Conservation (phyloP, 768 basidiomycete genomes). For the Amanita jacksonii region DNA sequence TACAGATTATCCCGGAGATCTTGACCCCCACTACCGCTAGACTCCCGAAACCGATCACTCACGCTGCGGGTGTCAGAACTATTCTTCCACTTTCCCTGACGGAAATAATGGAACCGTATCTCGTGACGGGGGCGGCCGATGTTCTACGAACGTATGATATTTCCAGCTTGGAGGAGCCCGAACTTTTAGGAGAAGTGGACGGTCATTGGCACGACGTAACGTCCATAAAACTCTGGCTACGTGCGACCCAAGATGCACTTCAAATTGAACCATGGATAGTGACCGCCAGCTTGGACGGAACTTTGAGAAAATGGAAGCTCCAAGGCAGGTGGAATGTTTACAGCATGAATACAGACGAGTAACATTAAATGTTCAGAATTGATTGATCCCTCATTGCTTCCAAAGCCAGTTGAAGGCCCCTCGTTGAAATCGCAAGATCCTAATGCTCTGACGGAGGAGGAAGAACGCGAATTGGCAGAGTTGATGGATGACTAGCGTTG, state of each 20-base stretch:
- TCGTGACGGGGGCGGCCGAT: constrained; percentile 81
- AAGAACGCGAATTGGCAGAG: constrained; percentile 83
- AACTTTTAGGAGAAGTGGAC: constrained; percentile 64
- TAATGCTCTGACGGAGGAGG: constrained; percentile 66
- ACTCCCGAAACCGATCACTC: constrained; percentile 42
- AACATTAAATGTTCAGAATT: constrained; percentile 24
- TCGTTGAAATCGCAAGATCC: constrained; percentile 19
- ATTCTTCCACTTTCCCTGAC: constrained; percentile 62
- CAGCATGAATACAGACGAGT: background rate
- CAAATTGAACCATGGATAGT: constrained; percentile 72
- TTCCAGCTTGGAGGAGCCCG: constrained; percentile 55
- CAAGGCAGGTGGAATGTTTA: constrained; percentile 37
- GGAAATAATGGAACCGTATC: constrained; percentile 57
- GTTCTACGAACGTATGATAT: constrained; percentile 74
- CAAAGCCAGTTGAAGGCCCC: background rate
- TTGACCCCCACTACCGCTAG: constrained; percentile 19
- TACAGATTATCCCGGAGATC: constrained; percentile 47
- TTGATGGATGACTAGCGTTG: constrained; percentile 31
- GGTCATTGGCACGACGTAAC: constrained; percentile 90
- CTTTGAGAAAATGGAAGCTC: constrained; percentile 79
- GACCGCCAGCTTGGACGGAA: constrained; percentile 78
- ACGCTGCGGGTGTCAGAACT: constrained; percentile 59
- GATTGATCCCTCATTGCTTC: constrained; percentile 18
- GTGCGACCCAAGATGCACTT: constrained; percentile 31
- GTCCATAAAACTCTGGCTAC: constrained; percentile 63